Evolutionary conservation across 2,329 filamentous ascomycete species (phyloP).

Genomic region (Corynespora cassiicola): DNA sequence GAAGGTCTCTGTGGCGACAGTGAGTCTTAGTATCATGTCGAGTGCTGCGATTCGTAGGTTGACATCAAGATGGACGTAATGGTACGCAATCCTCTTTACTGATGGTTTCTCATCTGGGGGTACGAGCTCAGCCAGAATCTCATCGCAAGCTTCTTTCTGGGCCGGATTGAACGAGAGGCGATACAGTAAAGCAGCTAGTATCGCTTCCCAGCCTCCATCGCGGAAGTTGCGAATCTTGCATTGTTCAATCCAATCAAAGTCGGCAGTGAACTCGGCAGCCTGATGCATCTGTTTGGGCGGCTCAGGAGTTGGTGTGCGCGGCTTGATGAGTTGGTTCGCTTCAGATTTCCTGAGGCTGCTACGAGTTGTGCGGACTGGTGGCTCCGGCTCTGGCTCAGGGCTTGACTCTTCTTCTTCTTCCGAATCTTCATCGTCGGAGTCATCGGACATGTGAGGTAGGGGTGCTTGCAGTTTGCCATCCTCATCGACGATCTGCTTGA

Average conservation of each 20-base stretch:
- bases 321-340: slow-evolving; percentile 60
- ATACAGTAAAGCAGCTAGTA: slow-evolving; percentile 84
- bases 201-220: slow-evolving; percentile 89
- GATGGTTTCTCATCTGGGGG: slow-evolving; percentile 78
- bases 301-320: slow-evolving; percentile 47
- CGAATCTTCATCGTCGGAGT: slow-evolving; percentile 52
- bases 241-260: slow-evolving; percentile 85
- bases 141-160: slow-evolving; percentile 75
- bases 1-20: slow-evolving; percentile 83
- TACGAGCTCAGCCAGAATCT: slow-evolving; percentile 80
- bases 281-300: slow-evolving; percentile 58
- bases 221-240: slow-evolving; percentile 83
- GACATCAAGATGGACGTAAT: slow-evolving; percentile 79
- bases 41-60: slow-evolving; percentile 82
- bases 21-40: slow-evolving; percentile 85
- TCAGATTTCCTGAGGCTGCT: slow-evolving; percentile 86
- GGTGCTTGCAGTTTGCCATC: slow-evolving; percentile 82
- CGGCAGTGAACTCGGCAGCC: slow-evolving; percentile 76
- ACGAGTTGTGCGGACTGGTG: slow-evolving; percentile 79
- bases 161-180: slow-evolving; percentile 80
- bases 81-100: slow-evolving; percentile 72
- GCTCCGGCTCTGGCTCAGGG: slow-evolving; percentile 67
- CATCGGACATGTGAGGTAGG: slow-evolving; percentile 71
- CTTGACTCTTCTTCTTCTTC: slow-evolving; percentile 60
- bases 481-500: slow-evolving; percentile 83